These are phyloP conservation scores for Paramecium pentaurelia DNA, from an alignment of 73 alveolate genomes.

Conservation along the genomic window DNA sequence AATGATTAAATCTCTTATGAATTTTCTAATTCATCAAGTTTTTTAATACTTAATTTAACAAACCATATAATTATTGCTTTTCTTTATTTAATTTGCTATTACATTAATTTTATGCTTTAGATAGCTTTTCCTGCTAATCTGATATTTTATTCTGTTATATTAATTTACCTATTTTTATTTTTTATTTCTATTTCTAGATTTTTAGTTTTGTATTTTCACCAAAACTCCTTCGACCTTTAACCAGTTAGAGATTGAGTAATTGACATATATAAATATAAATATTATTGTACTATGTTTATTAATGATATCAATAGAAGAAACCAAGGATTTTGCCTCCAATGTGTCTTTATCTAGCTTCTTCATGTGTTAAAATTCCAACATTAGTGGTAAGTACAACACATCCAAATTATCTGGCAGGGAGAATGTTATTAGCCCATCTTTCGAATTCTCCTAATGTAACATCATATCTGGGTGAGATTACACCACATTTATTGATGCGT, in stretches of 20 bases:
- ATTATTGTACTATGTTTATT: neutral
- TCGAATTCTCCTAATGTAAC: conserved; percentile 76
- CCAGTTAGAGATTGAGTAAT: neutral
- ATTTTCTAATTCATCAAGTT: neutral
- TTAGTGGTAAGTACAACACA: conserved; percentile 93
- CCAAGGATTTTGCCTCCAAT: conserved; percentile 98
- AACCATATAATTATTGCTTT: no score
- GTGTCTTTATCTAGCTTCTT: conserved; percentile 94
- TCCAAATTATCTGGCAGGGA: conserved; percentile 98
- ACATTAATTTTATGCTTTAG: neutral
- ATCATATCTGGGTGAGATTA: conserved; percentile 97
- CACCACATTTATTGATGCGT: conserved; percentile 97
- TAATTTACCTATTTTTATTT: neutral
- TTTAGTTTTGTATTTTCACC: neutral
- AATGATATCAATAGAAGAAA: conserved; percentile 89
- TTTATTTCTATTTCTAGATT: neutral
- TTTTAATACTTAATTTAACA: neutral
- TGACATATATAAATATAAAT: neutral
- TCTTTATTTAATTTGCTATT: neutral
- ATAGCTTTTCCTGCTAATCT: neutral
- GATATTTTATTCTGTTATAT: neutral
- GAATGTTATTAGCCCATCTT: conserved; percentile 80
- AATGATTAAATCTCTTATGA: neutral
- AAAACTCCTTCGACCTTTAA: neutral
- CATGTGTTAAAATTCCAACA: conserved; percentile 82